These are phyloP conservation scores for Cnidoscolus chayamansa DNA, from an alignment of 441 rosid genomes.

Conservation along the genomic window DNA sequence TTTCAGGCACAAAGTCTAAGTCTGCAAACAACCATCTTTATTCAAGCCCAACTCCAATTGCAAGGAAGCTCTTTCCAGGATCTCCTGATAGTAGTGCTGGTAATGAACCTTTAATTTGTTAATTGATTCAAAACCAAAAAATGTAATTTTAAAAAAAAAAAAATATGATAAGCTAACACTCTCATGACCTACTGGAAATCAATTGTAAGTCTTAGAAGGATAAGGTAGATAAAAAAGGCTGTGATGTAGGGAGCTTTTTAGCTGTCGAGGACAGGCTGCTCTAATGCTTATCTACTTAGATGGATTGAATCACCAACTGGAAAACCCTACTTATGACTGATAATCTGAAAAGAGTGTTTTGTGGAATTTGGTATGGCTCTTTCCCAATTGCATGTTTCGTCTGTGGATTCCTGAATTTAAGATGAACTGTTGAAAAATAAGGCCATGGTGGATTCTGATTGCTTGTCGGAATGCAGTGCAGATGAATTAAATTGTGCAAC, in stretches of 20 bases:
- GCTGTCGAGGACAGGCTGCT: background rate
- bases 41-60: slow-evolving; percentile 41
- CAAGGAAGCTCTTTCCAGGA: slow-evolving; percentile 49
- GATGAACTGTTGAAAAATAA: background rate
- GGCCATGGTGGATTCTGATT: background rate
- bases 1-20: slow-evolving; percentile 31
- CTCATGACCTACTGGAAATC: background rate
- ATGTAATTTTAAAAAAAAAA: no score
- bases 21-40: slow-evolving; percentile 33
- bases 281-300: background rate
- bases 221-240: background rate
- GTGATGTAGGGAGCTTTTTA: background rate
- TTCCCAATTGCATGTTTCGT: background rate
- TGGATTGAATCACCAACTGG: background rate
- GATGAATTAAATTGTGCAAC: background rate
- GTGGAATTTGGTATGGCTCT: background rate
- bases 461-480: background rate
- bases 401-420: background rate
- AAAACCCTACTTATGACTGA: no score
- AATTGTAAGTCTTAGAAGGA: background rate
- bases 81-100: slow-evolving; percentile 39
- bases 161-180: no score
- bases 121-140: background rate
- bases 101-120: slow-evolving; percentile 23
- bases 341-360: background rate